phyloP scores from a whole-genome alignment of 257 asterid species.

The Linderniella brevidens region DNA sequence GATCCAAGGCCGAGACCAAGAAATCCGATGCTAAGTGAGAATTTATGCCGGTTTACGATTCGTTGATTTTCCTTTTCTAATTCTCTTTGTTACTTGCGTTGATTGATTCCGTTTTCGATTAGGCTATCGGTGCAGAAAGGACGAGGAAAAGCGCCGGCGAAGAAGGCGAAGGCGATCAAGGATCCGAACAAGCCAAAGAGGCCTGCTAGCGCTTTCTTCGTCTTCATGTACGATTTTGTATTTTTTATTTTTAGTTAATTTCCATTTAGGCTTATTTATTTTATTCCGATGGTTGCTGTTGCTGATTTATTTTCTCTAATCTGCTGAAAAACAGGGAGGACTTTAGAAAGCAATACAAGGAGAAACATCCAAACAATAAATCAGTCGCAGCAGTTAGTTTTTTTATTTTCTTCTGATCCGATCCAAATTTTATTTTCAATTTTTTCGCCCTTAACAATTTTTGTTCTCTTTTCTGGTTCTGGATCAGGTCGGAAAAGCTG shows the following conservation, averaged over 20 bases:
- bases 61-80: constrained; percentile 17
- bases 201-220: constrained; percentile 90
- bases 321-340: constrained; percentile 40
- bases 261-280: too few species aligned
- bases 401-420: neutral
- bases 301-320: neutral
- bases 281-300: too few species aligned
- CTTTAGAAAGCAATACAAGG: constrained; percentile 56
- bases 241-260: too few species aligned
- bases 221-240: constrained; percentile 47
- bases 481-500: constrained; percentile 73
- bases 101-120: neutral
- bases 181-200: constrained; percentile 95
- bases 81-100: neutral
- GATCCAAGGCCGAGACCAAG: constrained; percentile 37
- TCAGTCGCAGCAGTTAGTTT: constrained; percentile 62
- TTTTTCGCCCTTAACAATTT: too few species aligned
- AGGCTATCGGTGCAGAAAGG: constrained; percentile 42
- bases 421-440: constrained; percentile 7
- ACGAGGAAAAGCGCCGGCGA: constrained; percentile 12
- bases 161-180: constrained; percentile 40
- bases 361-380: constrained; percentile 72
- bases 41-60: neutral
- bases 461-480: neutral
- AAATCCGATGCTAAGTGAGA: constrained; percentile 59